Conservation (phyloP, 805 yeast genomes). For the Lachancea fermentati region DNA sequence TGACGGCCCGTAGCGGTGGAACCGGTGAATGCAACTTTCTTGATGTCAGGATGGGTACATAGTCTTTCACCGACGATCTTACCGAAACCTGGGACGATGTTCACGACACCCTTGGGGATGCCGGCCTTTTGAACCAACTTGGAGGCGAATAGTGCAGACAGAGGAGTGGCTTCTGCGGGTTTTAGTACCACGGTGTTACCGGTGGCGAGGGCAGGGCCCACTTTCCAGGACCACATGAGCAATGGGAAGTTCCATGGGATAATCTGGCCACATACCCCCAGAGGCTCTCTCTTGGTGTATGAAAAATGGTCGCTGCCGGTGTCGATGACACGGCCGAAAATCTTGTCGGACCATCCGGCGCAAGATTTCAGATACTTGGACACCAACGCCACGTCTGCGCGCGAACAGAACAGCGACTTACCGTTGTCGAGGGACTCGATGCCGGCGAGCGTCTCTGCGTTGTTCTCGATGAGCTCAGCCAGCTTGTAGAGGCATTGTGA, state of each 20-base stretch:
- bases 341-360: slow-evolving; percentile 77
- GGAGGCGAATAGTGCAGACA: slow-evolving; percentile 69
- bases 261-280: slow-evolving; percentile 85
- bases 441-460: slow-evolving; percentile 68
- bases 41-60: slow-evolving; percentile 60
- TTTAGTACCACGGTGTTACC: slow-evolving; percentile 82
- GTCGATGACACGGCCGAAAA: slow-evolving; percentile 52
- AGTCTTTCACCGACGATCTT: slow-evolving; percentile 68
- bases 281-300: slow-evolving; percentile 71
- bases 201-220: slow-evolving; percentile 81
- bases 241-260: slow-evolving; percentile 94
- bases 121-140: slow-evolving; percentile 67
- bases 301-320: slow-evolving; percentile 60
- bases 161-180: slow-evolving; percentile 84
- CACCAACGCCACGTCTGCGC: slow-evolving; percentile 71
- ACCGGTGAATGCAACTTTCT: slow-evolving; percentile 84
- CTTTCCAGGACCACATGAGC: slow-evolving; percentile 81
- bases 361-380: slow-evolving; percentile 72
- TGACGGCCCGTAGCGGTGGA: slow-evolving; percentile 77
- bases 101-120: slow-evolving; percentile 76
- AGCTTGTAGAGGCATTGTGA: slow-evolving; percentile 57
- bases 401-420: slow-evolving; percentile 66
- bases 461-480: slow-evolving; percentile 72
- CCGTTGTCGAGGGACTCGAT: slow-evolving; percentile 90
- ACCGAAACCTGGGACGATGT: slow-evolving; percentile 77